Conservation (phyloP, 208 protist species). For the Leishmania martiniquensis region DNA sequence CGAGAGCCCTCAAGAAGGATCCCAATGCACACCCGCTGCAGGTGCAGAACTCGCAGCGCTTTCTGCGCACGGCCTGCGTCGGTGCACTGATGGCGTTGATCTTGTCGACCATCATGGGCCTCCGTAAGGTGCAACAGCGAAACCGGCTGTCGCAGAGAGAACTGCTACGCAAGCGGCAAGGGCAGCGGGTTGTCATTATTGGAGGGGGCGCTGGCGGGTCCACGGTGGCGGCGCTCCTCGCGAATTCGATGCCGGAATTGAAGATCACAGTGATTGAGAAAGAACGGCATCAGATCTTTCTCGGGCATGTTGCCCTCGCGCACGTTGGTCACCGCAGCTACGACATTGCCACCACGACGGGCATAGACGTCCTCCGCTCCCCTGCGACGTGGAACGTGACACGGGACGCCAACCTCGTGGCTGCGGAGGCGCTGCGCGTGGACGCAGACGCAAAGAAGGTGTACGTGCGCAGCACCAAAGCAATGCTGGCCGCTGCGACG, state of each 20-base stretch:
- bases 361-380: constrained; percentile 68
- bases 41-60: constrained; percentile 54
- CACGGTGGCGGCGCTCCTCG: constrained; percentile 63
- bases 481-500: constrained; percentile 18
- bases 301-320: constrained; percentile 64
- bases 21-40: constrained; percentile 55
- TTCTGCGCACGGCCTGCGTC: constrained; percentile 37
- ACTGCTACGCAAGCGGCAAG: constrained; percentile 31
- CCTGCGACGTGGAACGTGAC: constrained; percentile 83
- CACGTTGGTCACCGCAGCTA: constrained; percentile 90
- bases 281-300: constrained; percentile 64
- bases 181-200: constrained; percentile 75
- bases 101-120: constrained; percentile 34
- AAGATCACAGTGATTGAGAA: constrained; percentile 85
- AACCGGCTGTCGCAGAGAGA: constrained; percentile 38
- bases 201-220: constrained; percentile 70
- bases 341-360: constrained; percentile 79
- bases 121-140: constrained; percentile 50
- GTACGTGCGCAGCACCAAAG: constrained; percentile 39
- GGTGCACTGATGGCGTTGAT: constrained; percentile 39
- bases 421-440: constrained; percentile 60
- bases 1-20: constrained; percentile 32
- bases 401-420: constrained; percentile 69
- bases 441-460: constrained; percentile 53
- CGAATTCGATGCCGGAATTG: constrained; percentile 46